Conservation (phyloP, 2,329 filamentous ascomycete genomes). For the Penicillium sp. region DNA sequence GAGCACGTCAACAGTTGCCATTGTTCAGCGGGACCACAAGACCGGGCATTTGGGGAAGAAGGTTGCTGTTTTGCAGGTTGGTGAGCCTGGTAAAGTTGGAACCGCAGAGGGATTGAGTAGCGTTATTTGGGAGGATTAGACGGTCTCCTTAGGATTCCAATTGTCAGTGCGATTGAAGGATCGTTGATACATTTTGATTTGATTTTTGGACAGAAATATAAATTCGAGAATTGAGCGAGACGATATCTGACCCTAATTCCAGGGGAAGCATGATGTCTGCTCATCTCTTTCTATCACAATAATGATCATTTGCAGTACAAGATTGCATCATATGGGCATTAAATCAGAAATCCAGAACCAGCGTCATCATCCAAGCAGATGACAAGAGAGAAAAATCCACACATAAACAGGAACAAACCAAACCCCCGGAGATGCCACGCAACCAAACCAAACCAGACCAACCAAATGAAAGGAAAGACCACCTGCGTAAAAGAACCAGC, state of each 20-base stretch:
- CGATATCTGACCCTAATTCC: background rate
- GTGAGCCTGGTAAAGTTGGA: conserved; percentile 27
- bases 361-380: conserved; percentile 7
- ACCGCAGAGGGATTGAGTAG: conserved; percentile 34
- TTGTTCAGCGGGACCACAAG: conserved; percentile 60
- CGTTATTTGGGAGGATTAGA: conserved; percentile 36
- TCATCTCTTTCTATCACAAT: conserved; percentile 13
- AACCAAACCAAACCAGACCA: background rate
- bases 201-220: background rate
- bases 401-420: background rate
- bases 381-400: conserved; percentile 1
- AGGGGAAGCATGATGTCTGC: background rate
- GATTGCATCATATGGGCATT: conserved; percentile 11
- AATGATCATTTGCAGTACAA: conserved; percentile 11
- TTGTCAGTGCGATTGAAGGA: background rate
- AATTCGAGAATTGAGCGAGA: conserved; percentile 4
- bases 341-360: background rate
- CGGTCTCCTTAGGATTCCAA: background rate
- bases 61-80: conserved; percentile 33
- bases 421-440: conserved; percentile 4
- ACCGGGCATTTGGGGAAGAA: conserved; percentile 58
- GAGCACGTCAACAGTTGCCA: conserved; percentile 57
- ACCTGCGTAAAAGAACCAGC: conserved; percentile 25
- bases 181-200: background rate
- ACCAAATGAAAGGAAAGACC: conserved; percentile 2